Evolutionary conservation across 805 yeast species (phyloP).

Genomic region (Tetrapisispora taiwanensis): DNA sequence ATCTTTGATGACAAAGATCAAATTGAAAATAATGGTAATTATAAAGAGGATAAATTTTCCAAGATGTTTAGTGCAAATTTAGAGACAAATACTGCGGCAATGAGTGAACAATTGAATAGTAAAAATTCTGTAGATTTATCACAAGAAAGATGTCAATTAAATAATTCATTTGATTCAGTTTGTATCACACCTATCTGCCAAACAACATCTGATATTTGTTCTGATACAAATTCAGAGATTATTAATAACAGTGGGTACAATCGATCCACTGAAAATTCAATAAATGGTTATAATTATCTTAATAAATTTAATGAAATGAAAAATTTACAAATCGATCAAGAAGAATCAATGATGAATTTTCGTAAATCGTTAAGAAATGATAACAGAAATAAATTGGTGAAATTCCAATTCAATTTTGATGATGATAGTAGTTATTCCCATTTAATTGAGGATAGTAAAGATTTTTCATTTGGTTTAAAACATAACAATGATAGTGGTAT

Average conservation of each 20-base stretch:
- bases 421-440: background rate
- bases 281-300: background rate
- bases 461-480: background rate
- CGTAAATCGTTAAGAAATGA: background rate
- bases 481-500: background rate
- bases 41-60: background rate
- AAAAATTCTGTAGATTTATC: background rate
- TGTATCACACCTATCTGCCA: constrained; percentile 2
- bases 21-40: too few relatives aligned
- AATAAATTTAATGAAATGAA: background rate
- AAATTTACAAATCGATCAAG: background rate
- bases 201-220: background rate
- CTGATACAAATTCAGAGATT: background rate
- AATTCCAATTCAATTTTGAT: constrained; percentile 1
- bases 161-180: constrained; percentile 2
- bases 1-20: background rate
- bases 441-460: background rate
- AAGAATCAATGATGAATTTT: background rate
- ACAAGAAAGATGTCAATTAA: background rate
- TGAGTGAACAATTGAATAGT: background rate
- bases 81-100: background rate
- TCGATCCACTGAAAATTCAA: too few relatives aligned
- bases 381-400: background rate
- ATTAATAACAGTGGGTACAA: background rate
- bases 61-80: background rate